Evolutionary conservation across 305 asterid species (phyloP), one percentile per base, ranked within the genome.

Genomic region (Fraxinus floribunda): DNA sequence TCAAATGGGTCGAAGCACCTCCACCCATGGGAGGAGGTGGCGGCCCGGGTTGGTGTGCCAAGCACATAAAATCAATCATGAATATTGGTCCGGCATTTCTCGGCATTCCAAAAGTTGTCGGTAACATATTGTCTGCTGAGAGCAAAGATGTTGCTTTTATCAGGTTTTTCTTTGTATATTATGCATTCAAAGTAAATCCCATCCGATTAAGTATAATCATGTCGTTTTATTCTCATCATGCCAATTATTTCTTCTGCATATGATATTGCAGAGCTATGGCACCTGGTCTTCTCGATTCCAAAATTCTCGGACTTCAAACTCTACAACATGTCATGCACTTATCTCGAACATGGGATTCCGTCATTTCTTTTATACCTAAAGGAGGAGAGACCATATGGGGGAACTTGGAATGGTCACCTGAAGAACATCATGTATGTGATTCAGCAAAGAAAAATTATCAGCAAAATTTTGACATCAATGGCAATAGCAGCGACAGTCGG

Each of bases 321-420:
- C 78, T 93, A 72, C 94, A 94, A 81, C 98, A 94, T 74, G 90
- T 92, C 11, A 91, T 92, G 98, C 89, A 90, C 15, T 92, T 92
- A 8, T 85, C 90, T 18, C 88, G 97, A 84, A 93, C 99, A 9
- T 96, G 99, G 99, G 99, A 96, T 86, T 93, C 98, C 0, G 84
- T 92, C 9, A 75, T 96, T 75, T 93, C 98, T 3, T 84, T 96
- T 90, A 70, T 92, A 60, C 99, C 99, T 16, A 96, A 92, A 91
- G 99, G 99, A 1, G 99, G 99, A 57, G 99, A 96, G 75, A 76
- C 95, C 13, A 86, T 94, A 68, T 96, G 99, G 99, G 99, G 99
- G 0, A 75, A 86, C 90, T 83, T 90, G 84, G 94, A 94, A 84
- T 91, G 89, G 93, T 89, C 98, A 32, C 98, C 98, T 0, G 98